These are phyloP conservation scores for Arthrobotrys sphaeroides DNA, from an alignment of 2,329 filamentous ascomycete genomes.

Conservation along the genomic window DNA sequence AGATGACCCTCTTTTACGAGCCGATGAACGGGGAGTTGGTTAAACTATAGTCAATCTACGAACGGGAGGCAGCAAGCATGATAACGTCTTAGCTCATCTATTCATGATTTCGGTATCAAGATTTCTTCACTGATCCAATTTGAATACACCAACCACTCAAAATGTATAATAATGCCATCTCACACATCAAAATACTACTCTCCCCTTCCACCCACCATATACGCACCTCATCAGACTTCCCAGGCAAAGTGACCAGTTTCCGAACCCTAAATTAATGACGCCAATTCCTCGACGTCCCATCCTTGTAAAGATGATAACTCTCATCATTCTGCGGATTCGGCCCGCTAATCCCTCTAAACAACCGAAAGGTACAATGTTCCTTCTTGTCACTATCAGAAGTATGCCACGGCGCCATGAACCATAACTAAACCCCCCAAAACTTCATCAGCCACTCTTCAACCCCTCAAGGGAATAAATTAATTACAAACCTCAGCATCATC, in stretches of 20 bases:
- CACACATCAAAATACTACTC: no score
- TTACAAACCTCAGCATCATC: constrained; percentile 9
- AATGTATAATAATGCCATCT: no score
- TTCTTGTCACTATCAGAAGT: neutral
- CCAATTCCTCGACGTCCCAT: neutral
- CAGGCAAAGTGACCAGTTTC: no score
- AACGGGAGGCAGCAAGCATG: no score
- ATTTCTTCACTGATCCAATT: no score
- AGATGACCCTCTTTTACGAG: constrained; percentile 26
- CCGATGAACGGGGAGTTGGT: constrained; percentile 25
- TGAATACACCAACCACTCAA: no score
- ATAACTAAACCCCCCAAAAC: neutral
- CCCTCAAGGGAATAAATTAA: neutral
- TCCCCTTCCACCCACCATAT: no score
- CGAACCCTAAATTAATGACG: no score
- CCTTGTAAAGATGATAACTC: neutral
- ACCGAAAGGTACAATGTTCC: constrained; percentile 2
- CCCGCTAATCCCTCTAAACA: neutral
- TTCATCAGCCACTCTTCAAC: neutral
- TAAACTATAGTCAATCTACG: constrained; percentile 9
- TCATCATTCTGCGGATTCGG: neutral
- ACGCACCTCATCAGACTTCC: no score
- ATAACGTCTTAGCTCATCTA: no score
- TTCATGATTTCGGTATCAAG: no score
- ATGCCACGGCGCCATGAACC: neutral